Evolutionary conservation across 805 yeast genomes (phyloP).

Genomic region (Saccharomycopsis sp.): DNA sequence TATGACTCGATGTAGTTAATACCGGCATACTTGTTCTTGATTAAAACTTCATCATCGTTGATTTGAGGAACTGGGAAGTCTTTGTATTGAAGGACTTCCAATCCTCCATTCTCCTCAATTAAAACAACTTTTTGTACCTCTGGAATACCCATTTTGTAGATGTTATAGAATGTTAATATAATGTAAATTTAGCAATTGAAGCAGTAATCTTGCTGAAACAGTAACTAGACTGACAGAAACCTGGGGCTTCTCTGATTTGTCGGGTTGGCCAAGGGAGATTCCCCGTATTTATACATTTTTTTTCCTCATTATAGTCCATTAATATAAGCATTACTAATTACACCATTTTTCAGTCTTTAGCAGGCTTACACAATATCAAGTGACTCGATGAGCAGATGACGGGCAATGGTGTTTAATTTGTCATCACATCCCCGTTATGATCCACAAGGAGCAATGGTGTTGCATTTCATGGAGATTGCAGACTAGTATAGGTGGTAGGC

Average conservation of each 20-base stretch:
- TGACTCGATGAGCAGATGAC: neutral
- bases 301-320: too few relatives aligned
- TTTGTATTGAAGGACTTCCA: slow-evolving; percentile 51
- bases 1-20: slow-evolving; percentile 78
- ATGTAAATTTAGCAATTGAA: too few relatives aligned
- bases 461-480: too few relatives aligned
- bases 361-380: neutral
- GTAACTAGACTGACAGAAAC: too few relatives aligned
- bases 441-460: too few relatives aligned
- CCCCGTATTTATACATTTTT: neutral
- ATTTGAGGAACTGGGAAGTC: slow-evolving; percentile 56
- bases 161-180: too few relatives aligned
- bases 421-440: too few relatives aligned
- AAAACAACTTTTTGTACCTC: slow-evolving; percentile 48
- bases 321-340: neutral
- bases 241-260: too few relatives aligned
- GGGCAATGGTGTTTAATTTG: neutral
- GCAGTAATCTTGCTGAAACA: too few relatives aligned
- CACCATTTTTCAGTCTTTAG: neutral
- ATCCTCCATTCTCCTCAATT: slow-evolving; percentile 49
- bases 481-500: too few relatives aligned
- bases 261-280: neutral
- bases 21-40: slow-evolving; percentile 74
- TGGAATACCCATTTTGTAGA: slow-evolving; percentile 34
- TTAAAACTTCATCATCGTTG: slow-evolving; percentile 49